Conservation (phyloP, 1,139 yeast species). For the Candida labiduridarum region DNA sequence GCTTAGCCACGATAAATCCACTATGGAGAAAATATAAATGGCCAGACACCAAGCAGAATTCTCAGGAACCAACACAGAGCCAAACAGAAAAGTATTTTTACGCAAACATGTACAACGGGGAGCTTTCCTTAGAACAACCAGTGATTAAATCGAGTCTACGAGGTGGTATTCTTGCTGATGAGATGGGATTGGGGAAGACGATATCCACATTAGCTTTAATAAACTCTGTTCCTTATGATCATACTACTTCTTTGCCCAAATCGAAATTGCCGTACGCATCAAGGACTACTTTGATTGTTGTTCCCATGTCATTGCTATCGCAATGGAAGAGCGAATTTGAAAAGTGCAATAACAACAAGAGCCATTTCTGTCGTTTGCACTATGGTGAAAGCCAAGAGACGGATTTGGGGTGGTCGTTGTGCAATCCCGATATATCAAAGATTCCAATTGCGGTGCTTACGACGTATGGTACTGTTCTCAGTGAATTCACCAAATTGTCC, state of each 20-base stretch:
- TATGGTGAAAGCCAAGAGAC: constrained; percentile 67
- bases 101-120: constrained; percentile 84
- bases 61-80: constrained; percentile 8
- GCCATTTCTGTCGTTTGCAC: constrained; percentile 57
- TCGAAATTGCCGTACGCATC: constrained; percentile 53
- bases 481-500: constrained; percentile 58
- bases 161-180: constrained; percentile 96
- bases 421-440: constrained; percentile 30
- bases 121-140: constrained; percentile 71
- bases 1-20: constrained; percentile 68
- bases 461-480: constrained; percentile 84
- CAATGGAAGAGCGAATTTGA: constrained; percentile 91
- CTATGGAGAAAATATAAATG: constrained; percentile 80
- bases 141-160: constrained; percentile 53
- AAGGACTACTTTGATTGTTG: constrained; percentile 75
- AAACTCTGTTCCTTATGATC: constrained; percentile 61
- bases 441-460: constrained; percentile 81
- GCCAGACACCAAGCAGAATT: constrained; percentile 46
- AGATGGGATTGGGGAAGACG: constrained; percentile 96
- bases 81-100: constrained; percentile 50
- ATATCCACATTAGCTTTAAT: constrained; percentile 79
- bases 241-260: constrained; percentile 1
- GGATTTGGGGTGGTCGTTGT: constrained; percentile 47
- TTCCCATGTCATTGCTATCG: constrained; percentile 86
- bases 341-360: constrained; percentile 51